These are phyloP conservation scores for Dictyostelium discoideum DNA, from an alignment of 78 protist genomes.

Conservation along the genomic window dicty_2.7 NC_007089.4:3232001-3232500, in stretches of 20 bases:
- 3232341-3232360: conserved; percentile 2
- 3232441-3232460: not conserved
- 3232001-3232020: conserved; percentile 83
- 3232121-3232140: conserved; percentile 40
- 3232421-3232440: conserved; percentile 24
- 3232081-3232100: not conserved
- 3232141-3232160: conserved; percentile 60
- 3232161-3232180: conserved; percentile 71
- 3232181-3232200: conserved; percentile 74
- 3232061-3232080: not conserved
- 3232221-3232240: not conserved
- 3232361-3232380: not conserved
- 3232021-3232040: conserved; percentile 10
- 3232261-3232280: not conserved
- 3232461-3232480: conserved; percentile 8
- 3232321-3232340: not conserved
- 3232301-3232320: not conserved
- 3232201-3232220: conserved; percentile 38
- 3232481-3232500: conserved; percentile 4
- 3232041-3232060: conserved; percentile 22
- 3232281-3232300: not conserved
- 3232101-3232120: not conserved
- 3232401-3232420: conserved; percentile 30
- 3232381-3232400: conserved; percentile 49
- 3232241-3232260: not conserved